These are phyloP conservation scores for Aspergillus pseudoglaucus DNA, from an alignment of 2,329 filamentous ascomycete species.

Conservation along the genomic window DNA sequence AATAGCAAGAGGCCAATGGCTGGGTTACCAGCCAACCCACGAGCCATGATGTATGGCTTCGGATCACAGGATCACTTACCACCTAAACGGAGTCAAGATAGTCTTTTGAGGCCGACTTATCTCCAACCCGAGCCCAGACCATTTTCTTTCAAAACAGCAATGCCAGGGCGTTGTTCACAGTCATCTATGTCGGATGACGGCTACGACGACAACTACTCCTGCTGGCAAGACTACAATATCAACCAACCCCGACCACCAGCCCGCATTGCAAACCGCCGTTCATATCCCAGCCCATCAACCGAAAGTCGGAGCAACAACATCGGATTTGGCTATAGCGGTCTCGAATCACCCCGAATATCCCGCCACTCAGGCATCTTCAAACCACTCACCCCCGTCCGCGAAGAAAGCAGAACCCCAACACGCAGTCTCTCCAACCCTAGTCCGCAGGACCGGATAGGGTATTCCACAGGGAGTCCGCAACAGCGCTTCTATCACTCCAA, in stretches of 20 bases:
- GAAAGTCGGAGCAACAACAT: neutral
- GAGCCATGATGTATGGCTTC: conserved; percentile 26
- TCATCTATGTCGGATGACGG: neutral
- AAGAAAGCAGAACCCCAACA: conserved; percentile 14
- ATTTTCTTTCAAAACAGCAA: too few species aligned
- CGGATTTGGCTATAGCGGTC: too few species aligned
- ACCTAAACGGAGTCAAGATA: conserved; percentile 4
- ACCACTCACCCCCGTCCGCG: conserved; percentile 17
- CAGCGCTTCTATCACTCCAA: conserved; percentile 4
- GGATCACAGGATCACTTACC: conserved; percentile 10
- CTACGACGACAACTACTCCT: neutral
- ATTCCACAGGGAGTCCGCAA: too few species aligned
- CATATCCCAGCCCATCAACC: neutral
- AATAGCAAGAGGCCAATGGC: conserved; percentile 10
- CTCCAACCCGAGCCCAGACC: conserved; percentile 2
- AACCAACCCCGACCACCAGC: too few species aligned
- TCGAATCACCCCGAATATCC: conserved; percentile 11
- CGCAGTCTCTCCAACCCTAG: neutral
- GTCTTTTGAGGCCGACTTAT: conserved; percentile 9
- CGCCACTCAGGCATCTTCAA: conserved; percentile 13
- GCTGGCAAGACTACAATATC: too few species aligned
- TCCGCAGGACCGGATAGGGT: neutral
- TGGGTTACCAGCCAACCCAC: conserved; percentile 31
- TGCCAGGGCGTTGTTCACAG: neutral
- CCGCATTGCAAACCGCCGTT: too few species aligned